Conservation (phyloP, 306 rosid genomes). For the Quercus bicolor region DNA sequence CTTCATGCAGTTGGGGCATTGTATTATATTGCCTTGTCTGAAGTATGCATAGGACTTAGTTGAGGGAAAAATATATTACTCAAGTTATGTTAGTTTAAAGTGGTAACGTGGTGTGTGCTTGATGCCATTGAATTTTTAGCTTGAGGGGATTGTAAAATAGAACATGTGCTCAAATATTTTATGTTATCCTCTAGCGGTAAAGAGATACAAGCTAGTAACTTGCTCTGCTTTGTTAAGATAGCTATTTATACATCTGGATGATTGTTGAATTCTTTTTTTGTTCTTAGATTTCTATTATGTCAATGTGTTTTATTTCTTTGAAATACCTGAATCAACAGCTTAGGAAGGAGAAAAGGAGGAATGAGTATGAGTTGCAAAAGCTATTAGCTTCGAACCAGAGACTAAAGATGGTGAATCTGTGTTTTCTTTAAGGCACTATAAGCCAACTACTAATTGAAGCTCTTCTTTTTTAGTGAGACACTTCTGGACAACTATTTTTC, state of each 20-base stretch:
- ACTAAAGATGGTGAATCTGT: conserved; percentile 59
- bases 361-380: conserved; percentile 50
- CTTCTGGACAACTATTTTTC: background rate
- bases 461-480: background rate
- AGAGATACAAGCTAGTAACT: background rate
- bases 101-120: background rate
- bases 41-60: background rate
- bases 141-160: background rate
- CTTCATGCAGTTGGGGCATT: background rate
- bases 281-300: background rate
- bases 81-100: background rate
- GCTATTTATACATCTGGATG: background rate
- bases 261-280: background rate
- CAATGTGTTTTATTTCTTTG: conserved; percentile 2
- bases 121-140: background rate
- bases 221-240: background rate
- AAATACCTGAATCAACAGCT: conserved; percentile 49
- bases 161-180: background rate
- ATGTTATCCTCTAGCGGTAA: background rate
- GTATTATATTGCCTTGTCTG: background rate
- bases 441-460: background rate
- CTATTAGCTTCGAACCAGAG: conserved; percentile 62
- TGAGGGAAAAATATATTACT: background rate
- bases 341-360: conserved; percentile 66
- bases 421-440: background rate